Evolutionary conservation across 108 stramenopile genomes (phyloP), one percentile per base, ranked within the genome.

Genomic region (Bacterosira constricta): DNA sequence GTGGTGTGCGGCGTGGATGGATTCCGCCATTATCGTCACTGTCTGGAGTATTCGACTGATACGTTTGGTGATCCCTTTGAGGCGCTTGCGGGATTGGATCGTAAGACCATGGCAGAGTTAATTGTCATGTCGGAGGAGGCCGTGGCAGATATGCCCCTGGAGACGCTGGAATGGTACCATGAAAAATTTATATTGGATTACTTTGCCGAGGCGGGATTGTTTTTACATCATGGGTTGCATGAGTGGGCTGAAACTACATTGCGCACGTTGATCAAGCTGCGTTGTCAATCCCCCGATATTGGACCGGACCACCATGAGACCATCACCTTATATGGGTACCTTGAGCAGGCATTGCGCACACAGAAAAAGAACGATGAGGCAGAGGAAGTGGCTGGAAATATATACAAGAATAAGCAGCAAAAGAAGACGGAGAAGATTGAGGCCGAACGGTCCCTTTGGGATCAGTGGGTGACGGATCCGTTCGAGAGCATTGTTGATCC

Each of bases 41-140:
- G 90, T 52, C 71, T 94, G 29, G 93, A 94, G 63, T 94, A 94
- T 70, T 91, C 90, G 25, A 94, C 90, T 4, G 93, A 94, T 58
- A 85, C 90, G 0, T 94, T 94, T 57, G 83, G 82, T 20, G 85
- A 94, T 69, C 87, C 90, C 13, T 91, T 82, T 56, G 90, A 94
- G 57, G 88, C 89, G 13, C 52, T 94, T 53, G 93, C 86, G 9
- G 90, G 90, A 10, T 66, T 94, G 47, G 93, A 94, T 66, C 85
- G 93, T 63, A 94, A 94, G 85, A 91, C 90, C 13, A 81, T 89
- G 86, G 93, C 93, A 1, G 93, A 94, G 76, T 65, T 94, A 26
- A 90, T 94, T 73, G 89, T 91, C 60, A 94, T 94, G 93, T 85
- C 93, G 2, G 93, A 94, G 79, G 93, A 94, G 61, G 93, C 93